These are phyloP conservation scores for Spirogloea muscicola DNA, from an alignment of 139 green algal species.

Conservation along the genomic window DNA sequence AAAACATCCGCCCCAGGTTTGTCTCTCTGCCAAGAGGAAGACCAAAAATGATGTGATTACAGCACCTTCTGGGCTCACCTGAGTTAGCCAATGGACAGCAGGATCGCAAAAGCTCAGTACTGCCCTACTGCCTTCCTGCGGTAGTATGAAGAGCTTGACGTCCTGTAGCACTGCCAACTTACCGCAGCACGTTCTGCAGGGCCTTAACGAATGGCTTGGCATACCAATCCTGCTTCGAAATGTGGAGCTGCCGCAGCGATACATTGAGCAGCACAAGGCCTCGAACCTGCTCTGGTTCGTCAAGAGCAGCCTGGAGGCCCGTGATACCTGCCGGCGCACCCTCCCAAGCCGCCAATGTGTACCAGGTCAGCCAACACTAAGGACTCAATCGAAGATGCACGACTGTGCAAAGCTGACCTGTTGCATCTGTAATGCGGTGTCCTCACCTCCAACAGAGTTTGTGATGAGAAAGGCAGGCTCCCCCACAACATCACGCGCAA, in stretches of 20 bases:
- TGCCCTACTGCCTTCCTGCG: no score
- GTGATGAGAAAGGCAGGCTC: conserved; percentile 67
- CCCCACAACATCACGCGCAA: conserved; percentile 57
- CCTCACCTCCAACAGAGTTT: conserved; percentile 79
- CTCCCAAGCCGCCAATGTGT: no score
- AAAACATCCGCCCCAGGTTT: conserved; percentile 69
- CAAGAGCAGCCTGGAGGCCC: conserved; percentile 61
- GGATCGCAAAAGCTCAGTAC: no score
- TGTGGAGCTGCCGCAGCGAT: conserved; percentile 72
- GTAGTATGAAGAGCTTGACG: no score
- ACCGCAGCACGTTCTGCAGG: conserved; percentile 37
- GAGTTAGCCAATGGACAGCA: no score
- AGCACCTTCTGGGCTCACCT: no score
- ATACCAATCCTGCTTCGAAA: conserved; percentile 54
- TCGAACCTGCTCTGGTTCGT: conserved; percentile 56
- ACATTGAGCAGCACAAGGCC: conserved; percentile 82
- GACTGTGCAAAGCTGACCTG: no score
- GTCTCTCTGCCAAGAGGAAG: conserved; percentile 63
- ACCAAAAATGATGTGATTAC: conserved; percentile 17
- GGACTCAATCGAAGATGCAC: no score
- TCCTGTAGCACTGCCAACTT: no score
- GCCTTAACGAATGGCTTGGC: conserved; percentile 51
- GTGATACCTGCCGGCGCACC: conserved; percentile 40
- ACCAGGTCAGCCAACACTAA: no score
- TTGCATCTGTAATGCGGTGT: no score